Evolutionary conservation across 768 basidiomycete genomes (phyloP).

Genomic region (Tulasnella sp.): DNA sequence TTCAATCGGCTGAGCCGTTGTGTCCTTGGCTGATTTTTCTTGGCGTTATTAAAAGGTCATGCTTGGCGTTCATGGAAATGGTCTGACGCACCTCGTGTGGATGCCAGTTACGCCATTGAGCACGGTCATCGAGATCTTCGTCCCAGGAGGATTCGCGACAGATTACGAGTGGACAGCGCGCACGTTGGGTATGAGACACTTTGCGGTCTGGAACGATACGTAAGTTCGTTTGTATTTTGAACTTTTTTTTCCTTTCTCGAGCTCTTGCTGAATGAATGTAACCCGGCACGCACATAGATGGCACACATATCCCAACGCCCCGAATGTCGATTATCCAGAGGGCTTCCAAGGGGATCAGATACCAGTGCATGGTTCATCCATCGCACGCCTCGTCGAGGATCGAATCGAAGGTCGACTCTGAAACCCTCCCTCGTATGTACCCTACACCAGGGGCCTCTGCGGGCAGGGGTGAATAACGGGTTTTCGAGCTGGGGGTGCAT

Average conservation of each 20-base stretch:
- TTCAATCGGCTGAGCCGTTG: not conserved
- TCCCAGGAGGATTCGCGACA: conserved; percentile 67
- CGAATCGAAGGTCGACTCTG: conserved; percentile 17
- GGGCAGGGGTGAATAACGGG: no score
- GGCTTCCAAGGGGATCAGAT: conserved; percentile 35
- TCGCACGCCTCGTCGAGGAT: conserved; percentile 27
- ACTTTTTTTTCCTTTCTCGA: not conserved
- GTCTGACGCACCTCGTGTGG: conserved; percentile 73
- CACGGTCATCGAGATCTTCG: conserved; percentile 79
- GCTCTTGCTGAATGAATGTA: no score
- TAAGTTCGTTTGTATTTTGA: not conserved
- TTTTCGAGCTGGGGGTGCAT: no score
- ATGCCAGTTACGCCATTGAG: conserved; percentile 66
- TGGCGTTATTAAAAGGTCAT: conserved; percentile 37
- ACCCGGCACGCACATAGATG: no score
- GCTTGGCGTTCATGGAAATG: conserved; percentile 69
- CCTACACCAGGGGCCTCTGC: no score
- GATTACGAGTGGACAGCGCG: conserved; percentile 79
- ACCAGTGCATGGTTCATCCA: conserved; percentile 26
- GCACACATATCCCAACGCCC: not conserved
- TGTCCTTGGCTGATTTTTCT: not conserved
- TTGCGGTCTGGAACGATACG: conserved; percentile 48
- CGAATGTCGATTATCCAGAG: conserved; percentile 27
- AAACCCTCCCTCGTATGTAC: no score
- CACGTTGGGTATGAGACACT: conserved; percentile 64